phyloP scores from a whole-genome alignment of 169 alveolate species.

The Cryptosporidium ryanae region DNA sequence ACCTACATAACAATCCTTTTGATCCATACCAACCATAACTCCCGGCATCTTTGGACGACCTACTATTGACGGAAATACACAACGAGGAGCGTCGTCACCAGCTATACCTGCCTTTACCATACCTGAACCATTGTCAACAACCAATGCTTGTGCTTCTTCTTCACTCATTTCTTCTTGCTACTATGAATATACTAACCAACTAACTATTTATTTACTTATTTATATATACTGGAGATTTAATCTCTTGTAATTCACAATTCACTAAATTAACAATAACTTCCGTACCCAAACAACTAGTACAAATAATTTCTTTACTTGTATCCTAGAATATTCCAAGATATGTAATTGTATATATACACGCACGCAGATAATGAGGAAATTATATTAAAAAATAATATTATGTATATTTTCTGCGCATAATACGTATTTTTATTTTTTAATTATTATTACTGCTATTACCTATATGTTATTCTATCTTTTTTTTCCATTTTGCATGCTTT shows the following conservation, averaged over 20 bases:
- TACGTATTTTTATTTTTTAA: slow-evolving; percentile 29
- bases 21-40: slow-evolving; percentile 97
- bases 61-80: slow-evolving; percentile 98
- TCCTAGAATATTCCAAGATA: slow-evolving; percentile 62
- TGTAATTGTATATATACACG: slow-evolving; percentile 30
- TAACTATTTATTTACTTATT: no score
- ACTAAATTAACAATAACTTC: slow-evolving; percentile 4
- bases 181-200: no score
- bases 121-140: slow-evolving; percentile 99
- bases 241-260: no score
- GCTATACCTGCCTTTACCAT: slow-evolving; percentile 99
- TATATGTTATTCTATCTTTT: slow-evolving; percentile 22
- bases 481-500: slow-evolving; percentile 21
- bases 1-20: slow-evolving; percentile 96
- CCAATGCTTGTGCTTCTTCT: slow-evolving; percentile 94
- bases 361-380: slow-evolving; percentile 45
- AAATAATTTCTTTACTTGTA: slow-evolving; percentile 23
- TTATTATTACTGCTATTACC: background rate
- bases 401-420: slow-evolving; percentile 55
- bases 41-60: slow-evolving; percentile 97
- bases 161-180: slow-evolving; percentile 84
- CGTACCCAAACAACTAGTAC: slow-evolving; percentile 18
- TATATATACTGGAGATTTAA: no score
- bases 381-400: slow-evolving; percentile 28
- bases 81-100: slow-evolving; percentile 99